Base-by-base conservation (phyloP, 306 rosid species). In the Senna siamea region DNA sequence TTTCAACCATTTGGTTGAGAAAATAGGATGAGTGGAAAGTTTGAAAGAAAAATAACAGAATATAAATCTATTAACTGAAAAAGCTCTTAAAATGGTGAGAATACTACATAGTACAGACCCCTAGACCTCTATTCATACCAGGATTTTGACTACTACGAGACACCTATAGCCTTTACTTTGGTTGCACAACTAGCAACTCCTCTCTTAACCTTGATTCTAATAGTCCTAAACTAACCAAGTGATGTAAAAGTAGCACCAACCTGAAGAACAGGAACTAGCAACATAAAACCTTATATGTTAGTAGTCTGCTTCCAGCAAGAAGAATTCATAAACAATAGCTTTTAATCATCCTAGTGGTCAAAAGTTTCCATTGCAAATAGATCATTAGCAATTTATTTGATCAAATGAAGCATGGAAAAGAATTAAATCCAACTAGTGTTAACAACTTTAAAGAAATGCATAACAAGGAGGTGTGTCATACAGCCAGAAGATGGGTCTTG, bases 161-260 rank as follows among this genome's bases (percentile, higher is more conserved):
- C 34, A 56, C 37, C 11, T 1, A 26, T 26, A 56, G 51, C 5
- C 62, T 56, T 56, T 23, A 5, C 35, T 56, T 56, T 56, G 62
- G 35, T 26, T 23, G 35, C 37, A 56, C 62, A 23, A 56, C 37
- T 32, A 26, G 34, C 11, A 11, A 56, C 62, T 56, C 17, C 35
- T 23, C 10, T 55, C 34, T 22, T n/a, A n/a, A n/a, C n/a, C n/a
- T n/a, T n/a, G n/a, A n/a, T n/a, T n/a, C n/a, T n/a, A 32, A 32
- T 54, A 54, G 10, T 11, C 20, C 15, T 40, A 17, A 60, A 56
- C 67, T 41, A 43, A 26, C 32, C 14, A 59, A 34, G 41, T 28
- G 66, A 53, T 34, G 72, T 40, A 44, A 81, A n/a, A 72, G 76
- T 18, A 50, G 70, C 53, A 46, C 57, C 78, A 64, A 67, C 18